phyloP scores from a whole-genome alignment of 495 filamentous ascomycete species.

The Physcia stellaris region DNA sequence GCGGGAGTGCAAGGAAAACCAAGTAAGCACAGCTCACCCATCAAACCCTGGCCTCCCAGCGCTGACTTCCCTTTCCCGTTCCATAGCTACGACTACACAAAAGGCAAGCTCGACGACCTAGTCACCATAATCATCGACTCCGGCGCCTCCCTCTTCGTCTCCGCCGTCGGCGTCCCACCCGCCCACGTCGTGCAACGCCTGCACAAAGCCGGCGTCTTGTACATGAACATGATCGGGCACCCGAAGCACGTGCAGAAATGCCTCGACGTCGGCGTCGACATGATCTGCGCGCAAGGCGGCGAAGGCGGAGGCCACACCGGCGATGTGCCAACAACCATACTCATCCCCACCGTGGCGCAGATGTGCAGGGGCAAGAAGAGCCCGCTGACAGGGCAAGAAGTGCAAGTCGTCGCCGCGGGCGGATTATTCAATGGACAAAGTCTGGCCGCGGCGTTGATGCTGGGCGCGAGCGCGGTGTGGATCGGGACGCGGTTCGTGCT shows the following conservation, averaged over 20 bases:
- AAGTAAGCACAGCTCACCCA: constrained; percentile 46
- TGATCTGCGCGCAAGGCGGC: constrained; percentile 88
- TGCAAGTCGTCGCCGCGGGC: constrained; percentile 86
- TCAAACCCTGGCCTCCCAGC: constrained; percentile 13
- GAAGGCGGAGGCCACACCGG: constrained; percentile 89
- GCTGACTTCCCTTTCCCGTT: constrained; percentile 3
- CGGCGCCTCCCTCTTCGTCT: constrained; percentile 87
- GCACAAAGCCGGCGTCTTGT: constrained; percentile 74
- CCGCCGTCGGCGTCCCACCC: constrained; percentile 88
- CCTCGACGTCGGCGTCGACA: constrained; percentile 74
- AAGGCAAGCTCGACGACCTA: constrained; percentile 89
- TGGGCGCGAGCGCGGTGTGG: constrained; percentile 89
- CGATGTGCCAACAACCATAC: constrained; percentile 73
- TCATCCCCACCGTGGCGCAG: constrained; percentile 83
- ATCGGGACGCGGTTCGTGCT: constrained; percentile 94
- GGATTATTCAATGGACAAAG: constrained; percentile 89
- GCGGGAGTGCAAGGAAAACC: constrained; percentile 83
- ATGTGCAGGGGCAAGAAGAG: constrained; percentile 70
- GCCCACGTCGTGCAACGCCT: constrained; percentile 76
- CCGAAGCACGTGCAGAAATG: constrained; percentile 96
- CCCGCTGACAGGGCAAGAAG: constrained; percentile 70
- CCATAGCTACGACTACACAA: constrained; percentile 94
- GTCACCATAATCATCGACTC: constrained; percentile 85
- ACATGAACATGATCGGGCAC: constrained; percentile 99
- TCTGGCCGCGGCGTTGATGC: constrained; percentile 79